phyloP scores from a whole-genome alignment of 2,329 filamentous ascomycete species.

The Thermomyces lanuginosus region DNA sequence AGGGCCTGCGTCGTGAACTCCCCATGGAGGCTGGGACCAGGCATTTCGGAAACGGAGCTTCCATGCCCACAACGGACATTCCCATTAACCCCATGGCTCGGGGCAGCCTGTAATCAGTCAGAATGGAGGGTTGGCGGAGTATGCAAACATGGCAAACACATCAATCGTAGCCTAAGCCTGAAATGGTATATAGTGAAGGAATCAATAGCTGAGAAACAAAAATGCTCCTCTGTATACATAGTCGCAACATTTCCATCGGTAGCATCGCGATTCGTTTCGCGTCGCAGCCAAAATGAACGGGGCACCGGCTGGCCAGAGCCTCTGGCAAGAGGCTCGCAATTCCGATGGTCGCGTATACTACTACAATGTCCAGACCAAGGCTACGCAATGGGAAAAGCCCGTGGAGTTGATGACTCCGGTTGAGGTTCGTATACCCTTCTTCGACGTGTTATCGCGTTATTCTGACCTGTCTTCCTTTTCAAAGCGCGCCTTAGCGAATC shows the following conservation, averaged over 20 bases:
- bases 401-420: conserved; percentile 69
- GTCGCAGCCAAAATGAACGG: too few species aligned
- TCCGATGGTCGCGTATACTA: conserved; percentile 78
- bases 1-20: conserved; percentile 28
- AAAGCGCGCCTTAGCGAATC: conserved; percentile 61
- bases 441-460: not conserved
- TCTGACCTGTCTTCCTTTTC: conserved; percentile 3
- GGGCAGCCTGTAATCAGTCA: too few species aligned
- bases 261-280: too few species aligned
- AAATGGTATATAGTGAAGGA: too few species aligned
- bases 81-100: too few species aligned
- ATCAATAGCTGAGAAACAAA: too few species aligned
- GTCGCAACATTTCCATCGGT: too few species aligned
- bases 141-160: too few species aligned
- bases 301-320: conserved; percentile 32
- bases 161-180: too few species aligned
- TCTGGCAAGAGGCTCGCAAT: conserved; percentile 70
- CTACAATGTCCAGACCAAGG: conserved; percentile 71
- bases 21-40: conserved; percentile 20
- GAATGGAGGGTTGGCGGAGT: too few species aligned
- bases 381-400: conserved; percentile 89
- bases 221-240: too few species aligned
- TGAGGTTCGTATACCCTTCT: conserved; percentile 43
- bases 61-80: too few species aligned
- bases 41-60: conserved; percentile 16